phyloP scores from a whole-genome alignment of 805 yeast genomes.

The Komagataella pseudopastoris region DNA sequence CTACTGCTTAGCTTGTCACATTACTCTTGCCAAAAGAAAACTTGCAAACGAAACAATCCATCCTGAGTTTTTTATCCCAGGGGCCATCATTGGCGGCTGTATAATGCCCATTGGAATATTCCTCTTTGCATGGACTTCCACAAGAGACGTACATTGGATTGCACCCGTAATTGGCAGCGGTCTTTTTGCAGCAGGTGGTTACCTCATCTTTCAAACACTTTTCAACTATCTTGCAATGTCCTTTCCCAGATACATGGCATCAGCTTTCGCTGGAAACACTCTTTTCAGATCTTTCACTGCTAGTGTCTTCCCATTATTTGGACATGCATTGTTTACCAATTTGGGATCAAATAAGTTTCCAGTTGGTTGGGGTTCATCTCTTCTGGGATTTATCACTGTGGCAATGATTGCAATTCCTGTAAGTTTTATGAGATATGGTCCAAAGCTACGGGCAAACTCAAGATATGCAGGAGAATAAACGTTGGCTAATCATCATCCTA shows the following conservation, averaged over 20 bases:
- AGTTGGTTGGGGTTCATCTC: constrained; percentile 43
- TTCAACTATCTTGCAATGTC: constrained; percentile 35
- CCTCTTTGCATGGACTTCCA: constrained; percentile 48
- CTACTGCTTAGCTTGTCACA: not conserved
- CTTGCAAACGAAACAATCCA: constrained; percentile 10
- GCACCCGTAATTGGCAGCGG: constrained; percentile 32
- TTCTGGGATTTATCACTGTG: constrained; percentile 30
- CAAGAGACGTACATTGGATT: constrained; percentile 36
- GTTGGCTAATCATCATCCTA: no score
- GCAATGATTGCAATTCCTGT: constrained; percentile 24
- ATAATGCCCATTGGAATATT: constrained; percentile 39
- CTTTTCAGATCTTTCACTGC: constrained; percentile 38
- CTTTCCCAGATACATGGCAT: constrained; percentile 36
- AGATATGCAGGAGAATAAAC: not conserved
- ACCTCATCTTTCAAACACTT: constrained; percentile 35
- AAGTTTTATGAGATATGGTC: not conserved
- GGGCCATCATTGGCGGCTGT: constrained; percentile 44
- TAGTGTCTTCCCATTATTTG: constrained; percentile 48
- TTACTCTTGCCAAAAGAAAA: constrained; percentile 12
- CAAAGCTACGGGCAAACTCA: not conserved
- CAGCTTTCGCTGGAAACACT: constrained; percentile 46
- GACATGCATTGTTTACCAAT: constrained; percentile 29
- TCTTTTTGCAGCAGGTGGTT: constrained; percentile 25
- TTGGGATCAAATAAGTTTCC: constrained; percentile 32
- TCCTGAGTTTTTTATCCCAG: constrained; percentile 41